Evolutionary conservation across 768 basidiomycete genomes (phyloP).

Genomic region (Cubamyces sp.): DNA sequence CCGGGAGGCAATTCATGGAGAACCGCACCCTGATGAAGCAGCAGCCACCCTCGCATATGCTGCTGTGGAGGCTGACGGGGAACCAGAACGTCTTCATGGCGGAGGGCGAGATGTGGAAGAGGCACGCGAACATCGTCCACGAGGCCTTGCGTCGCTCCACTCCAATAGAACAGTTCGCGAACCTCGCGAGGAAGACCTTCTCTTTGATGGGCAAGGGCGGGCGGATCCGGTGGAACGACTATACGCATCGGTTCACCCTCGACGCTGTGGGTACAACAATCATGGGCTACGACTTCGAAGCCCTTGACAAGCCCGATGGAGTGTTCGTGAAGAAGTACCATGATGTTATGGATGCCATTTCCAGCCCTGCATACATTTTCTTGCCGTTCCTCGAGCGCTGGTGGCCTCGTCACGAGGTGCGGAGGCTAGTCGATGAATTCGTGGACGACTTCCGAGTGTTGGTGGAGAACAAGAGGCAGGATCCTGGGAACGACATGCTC

Average conservation of each 20-base stretch:
- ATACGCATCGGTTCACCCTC: constrained; percentile 21
- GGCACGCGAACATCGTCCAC: constrained; percentile 41
- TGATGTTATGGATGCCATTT: constrained; percentile 18
- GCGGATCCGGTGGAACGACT: constrained; percentile 34
- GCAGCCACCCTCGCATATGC: constrained; percentile 37
- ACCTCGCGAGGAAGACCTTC: constrained; percentile 39
- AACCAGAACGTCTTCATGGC: constrained; percentile 42
- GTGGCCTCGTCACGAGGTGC: constrained; percentile 11
- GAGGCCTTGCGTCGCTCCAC: constrained; percentile 40
- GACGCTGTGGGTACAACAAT: constrained; percentile 22
- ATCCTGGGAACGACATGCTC: constrained; percentile 18
- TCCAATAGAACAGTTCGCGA: constrained; percentile 40
- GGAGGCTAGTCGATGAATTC: constrained; percentile 11
- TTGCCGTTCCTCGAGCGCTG: constrained; percentile 19
- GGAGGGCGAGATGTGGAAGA: constrained; percentile 44
- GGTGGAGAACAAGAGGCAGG: constrained; percentile 13
- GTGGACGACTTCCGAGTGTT: constrained; percentile 8
- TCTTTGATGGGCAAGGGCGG: constrained; percentile 37
- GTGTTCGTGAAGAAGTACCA: constrained; percentile 20
- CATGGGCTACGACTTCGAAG: constrained; percentile 27
- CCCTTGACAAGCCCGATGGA: constrained; percentile 16
- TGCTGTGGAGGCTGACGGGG: constrained; percentile 43
- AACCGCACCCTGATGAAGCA: constrained; percentile 26
- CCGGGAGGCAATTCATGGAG: constrained; percentile 10
- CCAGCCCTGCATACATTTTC: constrained; percentile 15